These are phyloP conservation scores for Leccinellum albellum DNA, from an alignment of 768 basidiomycete species.

Conservation along the genomic window DNA sequence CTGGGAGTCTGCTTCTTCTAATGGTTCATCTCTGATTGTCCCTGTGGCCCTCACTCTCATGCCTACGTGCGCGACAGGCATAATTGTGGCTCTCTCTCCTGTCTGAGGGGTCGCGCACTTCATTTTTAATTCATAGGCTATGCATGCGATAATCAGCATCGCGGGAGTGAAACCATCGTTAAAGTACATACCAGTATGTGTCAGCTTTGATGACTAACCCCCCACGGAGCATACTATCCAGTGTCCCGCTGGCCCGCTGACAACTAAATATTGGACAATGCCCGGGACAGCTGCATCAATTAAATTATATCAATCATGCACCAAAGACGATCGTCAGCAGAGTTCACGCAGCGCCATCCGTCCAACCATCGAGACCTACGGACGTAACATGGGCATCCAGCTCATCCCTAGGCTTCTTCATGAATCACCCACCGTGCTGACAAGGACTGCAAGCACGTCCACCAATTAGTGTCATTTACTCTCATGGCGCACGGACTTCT, in stretches of 20 bases:
- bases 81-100: neutral
- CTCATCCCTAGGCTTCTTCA: neutral
- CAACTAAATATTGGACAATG: neutral
- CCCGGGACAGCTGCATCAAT: neutral
- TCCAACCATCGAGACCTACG: constrained; percentile 52
- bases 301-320: neutral
- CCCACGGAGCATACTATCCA: neutral
- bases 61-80: neutral
- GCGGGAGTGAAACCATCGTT: neutral
- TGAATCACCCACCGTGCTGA: neutral
- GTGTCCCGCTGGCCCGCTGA: neutral
- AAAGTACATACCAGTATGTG: neutral
- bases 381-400: constrained; percentile 39
- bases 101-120: neutral
- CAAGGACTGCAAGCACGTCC: neutral
- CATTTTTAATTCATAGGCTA: neutral
- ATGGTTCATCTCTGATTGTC: neutral
- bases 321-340: neutral
- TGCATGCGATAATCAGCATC: neutral
- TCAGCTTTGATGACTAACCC: neutral
- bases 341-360: neutral
- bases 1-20: neutral
- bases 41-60: neutral
- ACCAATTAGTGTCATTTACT: neutral
- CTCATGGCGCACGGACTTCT: neutral